Conservation (phyloP, 2,329 filamentous ascomycete genomes). For the Xylaria sp. region DNA sequence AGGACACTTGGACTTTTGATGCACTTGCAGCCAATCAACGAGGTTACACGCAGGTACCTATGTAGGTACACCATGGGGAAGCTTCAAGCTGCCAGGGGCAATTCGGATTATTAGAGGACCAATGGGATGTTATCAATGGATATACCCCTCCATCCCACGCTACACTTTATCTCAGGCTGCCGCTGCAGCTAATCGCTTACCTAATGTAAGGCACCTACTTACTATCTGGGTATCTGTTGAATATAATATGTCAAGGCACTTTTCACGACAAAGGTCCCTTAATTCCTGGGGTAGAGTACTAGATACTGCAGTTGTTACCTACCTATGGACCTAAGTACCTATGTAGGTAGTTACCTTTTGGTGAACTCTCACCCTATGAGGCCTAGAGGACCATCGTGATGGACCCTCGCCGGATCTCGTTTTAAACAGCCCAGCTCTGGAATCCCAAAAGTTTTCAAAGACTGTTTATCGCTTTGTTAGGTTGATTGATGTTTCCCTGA, state of each 20-base stretch:
- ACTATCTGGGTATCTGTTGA: no score
- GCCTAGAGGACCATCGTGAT: no score
- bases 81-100: background rate
- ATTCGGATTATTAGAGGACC: background rate
- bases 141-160: background rate
- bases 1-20: constrained; percentile 33
- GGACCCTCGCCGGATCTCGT: background rate
- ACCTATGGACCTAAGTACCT: no score
- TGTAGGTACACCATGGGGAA: background rate
- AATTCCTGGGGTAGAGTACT: no score
- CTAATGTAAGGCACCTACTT: background rate
- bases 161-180: background rate
- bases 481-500: background rate
- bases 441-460: background rate
- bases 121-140: background rate
- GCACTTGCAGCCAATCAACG: constrained; percentile 35
- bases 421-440: background rate
- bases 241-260: no score
- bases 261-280: no score
- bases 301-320: no score
- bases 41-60: constrained; percentile 9
- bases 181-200: background rate
- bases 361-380: no score
- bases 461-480: background rate
- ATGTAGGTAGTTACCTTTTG: no score